These are phyloP conservation scores for Penicillium ochrochloron DNA, from an alignment of 495 filamentous ascomycete species.

Conservation along the genomic window DNA sequence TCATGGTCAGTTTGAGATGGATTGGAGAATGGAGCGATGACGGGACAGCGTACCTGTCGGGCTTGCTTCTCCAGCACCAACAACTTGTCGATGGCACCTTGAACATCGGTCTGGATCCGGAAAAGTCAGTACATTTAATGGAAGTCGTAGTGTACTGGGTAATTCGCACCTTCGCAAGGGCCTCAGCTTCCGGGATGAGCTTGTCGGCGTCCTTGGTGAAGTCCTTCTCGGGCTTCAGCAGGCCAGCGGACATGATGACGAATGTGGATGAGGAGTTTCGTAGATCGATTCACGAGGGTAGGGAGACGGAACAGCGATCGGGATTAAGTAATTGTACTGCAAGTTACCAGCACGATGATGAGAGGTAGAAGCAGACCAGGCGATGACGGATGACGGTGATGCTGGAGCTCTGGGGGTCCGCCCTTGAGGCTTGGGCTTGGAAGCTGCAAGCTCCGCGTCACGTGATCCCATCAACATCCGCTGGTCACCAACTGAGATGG, in stretches of 20 bases:
- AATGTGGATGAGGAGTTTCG: constrained; percentile 19
- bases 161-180: constrained; percentile 75
- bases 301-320: not conserved
- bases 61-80: constrained; percentile 91
- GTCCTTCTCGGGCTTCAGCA: constrained; percentile 73
- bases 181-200: constrained; percentile 84
- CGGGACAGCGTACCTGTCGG: constrained; percentile 71
- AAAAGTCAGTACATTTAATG: constrained; percentile 16
- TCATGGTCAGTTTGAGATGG: constrained; percentile 12
- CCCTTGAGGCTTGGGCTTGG: constrained; percentile 31
- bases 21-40: constrained; percentile 7
- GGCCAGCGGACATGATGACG: constrained; percentile 62
- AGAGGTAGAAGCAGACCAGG: constrained; percentile 13
- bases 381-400: constrained; percentile 30
- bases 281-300: not conserved
- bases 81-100: constrained; percentile 91
- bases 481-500: not conserved
- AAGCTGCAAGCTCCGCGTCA: constrained; percentile 33
- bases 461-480: constrained; percentile 20
- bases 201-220: constrained; percentile 91
- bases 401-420: constrained; percentile 37
- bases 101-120: constrained; percentile 68
- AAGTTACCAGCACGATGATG: constrained; percentile 17
- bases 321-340: not conserved
- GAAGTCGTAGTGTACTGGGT: not conserved